Evolutionary conservation across 1,284 basidiomycete genomes (phyloP), one percentile per base, ranked within the genome.

Genomic region (Trametes versicolor): DNA sequence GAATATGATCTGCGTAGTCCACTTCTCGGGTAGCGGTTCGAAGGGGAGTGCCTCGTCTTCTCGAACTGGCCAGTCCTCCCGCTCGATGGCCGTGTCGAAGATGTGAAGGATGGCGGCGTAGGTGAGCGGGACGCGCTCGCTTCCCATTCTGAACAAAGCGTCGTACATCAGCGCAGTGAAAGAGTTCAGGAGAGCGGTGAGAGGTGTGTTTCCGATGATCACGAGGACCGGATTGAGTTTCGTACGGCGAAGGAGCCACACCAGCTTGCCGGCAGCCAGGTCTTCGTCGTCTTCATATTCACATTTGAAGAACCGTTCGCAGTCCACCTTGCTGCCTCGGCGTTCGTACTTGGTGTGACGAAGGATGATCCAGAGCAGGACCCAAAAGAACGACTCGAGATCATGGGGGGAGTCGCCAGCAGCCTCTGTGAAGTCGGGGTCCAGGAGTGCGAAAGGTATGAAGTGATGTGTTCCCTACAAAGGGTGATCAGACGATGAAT

Each of bases 371-470:
- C 67, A 69, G 8, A 69, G 4, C 6, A 69, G 27, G 1, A 69
- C 49, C 67, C 67, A 69, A 59, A 52, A 69, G 52, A 66, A 69
- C 1, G 67, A 63, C 21, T 69, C 67, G 1, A 69, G 49, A 15
- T 69, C 67, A 29, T 52, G 29, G 4, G 2, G 50, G 15, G 55
- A 27, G 17, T 12, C 10, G n/a, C 36, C 29, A 5, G 17, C n/a
- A 29, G 48, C 34, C 3, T 3, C 41, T 4, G 3, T 43, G 17
- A 43, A 1, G 19, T 4, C 17, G 19, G 41, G 41, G 2, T 43
- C 17, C 6, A 43, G 41, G 8, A 43, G 15, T 4, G 2, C 19
- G 19, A 43, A 4, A 2, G 41, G 15, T 4, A 43, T 43, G 41
- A 43, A 43, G 19, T 43, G 19, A 17, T 43, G n/a, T n/a, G 41